These are phyloP conservation scores for Onygena corvina DNA, from an alignment of 2,329 filamentous ascomycete genomes.

Conservation along the genomic window DNA sequence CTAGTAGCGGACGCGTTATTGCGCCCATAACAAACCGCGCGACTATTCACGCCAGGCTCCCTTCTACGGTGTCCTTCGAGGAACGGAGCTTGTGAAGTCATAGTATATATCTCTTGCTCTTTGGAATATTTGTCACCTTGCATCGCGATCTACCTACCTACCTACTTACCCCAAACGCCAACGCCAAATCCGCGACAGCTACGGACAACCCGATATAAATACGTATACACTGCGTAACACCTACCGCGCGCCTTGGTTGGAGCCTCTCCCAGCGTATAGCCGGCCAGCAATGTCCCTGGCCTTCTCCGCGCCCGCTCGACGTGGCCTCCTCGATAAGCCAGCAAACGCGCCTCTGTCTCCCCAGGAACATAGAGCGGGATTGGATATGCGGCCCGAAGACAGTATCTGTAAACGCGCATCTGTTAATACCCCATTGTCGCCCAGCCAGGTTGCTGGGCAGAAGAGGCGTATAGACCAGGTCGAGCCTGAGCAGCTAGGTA, in stretches of 20 bases:
- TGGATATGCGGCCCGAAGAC: constrained; percentile 19
- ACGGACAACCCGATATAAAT: neutral
- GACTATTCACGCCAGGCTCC: neutral
- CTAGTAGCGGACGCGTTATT: neutral
- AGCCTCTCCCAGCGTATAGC: neutral
- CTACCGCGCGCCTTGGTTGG: neutral
- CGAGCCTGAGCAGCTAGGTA: constrained; percentile 19
- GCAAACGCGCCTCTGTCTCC: constrained; percentile 32
- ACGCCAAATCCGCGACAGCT: neutral
- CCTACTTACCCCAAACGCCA: too few species aligned
- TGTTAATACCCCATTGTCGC: constrained; percentile 18
- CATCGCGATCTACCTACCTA: too few species aligned
- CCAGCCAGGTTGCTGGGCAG: constrained; percentile 28
- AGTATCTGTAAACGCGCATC: neutral
- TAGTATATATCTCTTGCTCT: neutral
- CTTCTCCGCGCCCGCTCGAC: constrained; percentile 29
- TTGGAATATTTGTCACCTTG: too few species aligned
- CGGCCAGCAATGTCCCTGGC: neutral
- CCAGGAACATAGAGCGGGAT: constrained; percentile 16
- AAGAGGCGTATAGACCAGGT: constrained; percentile 33
- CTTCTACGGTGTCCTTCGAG: too few species aligned
- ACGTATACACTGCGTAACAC: neutral
- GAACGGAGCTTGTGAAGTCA: neutral
- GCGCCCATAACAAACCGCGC: neutral
- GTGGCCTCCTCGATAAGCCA: constrained; percentile 32